These are phyloP conservation scores for Rhynchospora breviuscula DNA, from an alignment of 176 grass and related monocot genomes.

Conservation along the genomic window DNA sequence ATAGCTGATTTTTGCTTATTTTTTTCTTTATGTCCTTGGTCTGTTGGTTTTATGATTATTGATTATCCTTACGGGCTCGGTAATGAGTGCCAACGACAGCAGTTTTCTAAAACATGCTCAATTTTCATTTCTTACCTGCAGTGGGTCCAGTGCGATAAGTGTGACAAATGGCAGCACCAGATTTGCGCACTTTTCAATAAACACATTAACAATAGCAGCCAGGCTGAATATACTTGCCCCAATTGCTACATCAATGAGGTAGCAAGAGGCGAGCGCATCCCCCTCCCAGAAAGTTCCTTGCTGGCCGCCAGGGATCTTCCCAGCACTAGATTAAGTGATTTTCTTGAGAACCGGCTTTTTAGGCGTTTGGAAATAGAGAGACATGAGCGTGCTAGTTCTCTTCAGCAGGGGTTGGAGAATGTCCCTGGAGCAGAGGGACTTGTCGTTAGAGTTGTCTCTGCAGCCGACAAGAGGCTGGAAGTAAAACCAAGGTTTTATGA, in stretches of 20 bases:
- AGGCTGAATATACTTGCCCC: slow-evolving; percentile 90
- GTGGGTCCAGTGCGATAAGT: slow-evolving; percentile 97
- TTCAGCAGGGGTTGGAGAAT: slow-evolving; percentile 56
- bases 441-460: slow-evolving; percentile 96
- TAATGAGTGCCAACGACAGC: not conserved
- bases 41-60: slow-evolving; percentile 12
- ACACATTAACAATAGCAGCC: slow-evolving; percentile 72
- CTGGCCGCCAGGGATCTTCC: slow-evolving; percentile 94
- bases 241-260: slow-evolving; percentile 82
- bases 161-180: slow-evolving; percentile 95
- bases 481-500: slow-evolving; percentile 89
- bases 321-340: slow-evolving; percentile 77
- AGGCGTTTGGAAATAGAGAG: slow-evolving; percentile 61
- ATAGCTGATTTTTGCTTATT: not conserved
- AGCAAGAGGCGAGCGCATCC: slow-evolving; percentile 58
- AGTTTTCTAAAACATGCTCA: not conserved
- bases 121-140: slow-evolving; percentile 23
- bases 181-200: slow-evolving; percentile 92
- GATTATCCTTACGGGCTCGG: not conserved
- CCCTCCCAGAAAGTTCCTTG: slow-evolving; percentile 82
- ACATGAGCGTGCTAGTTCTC: slow-evolving; percentile 50
- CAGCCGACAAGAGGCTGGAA: slow-evolving; percentile 94
- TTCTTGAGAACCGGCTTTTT: slow-evolving; percentile 78
- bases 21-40: not conserved
- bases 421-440: slow-evolving; percentile 84